phyloP scores from a whole-genome alignment of 2,329 filamentous ascomycete species.

The Aspergillus thermomutatus region DNA sequence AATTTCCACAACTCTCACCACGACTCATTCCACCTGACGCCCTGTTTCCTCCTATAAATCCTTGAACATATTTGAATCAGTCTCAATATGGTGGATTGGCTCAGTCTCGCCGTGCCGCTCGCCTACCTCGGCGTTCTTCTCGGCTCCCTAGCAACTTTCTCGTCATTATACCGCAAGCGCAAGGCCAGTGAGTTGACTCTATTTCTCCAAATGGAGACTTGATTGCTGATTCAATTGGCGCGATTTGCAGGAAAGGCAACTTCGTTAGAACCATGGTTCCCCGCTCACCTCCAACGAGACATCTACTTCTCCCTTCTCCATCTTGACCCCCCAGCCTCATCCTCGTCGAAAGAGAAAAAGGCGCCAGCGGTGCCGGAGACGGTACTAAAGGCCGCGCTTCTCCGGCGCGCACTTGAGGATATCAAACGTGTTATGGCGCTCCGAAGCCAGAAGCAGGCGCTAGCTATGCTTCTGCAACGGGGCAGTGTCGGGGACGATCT shows the following conservation, averaged over 20 bases:
- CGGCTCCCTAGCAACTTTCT: slow-evolving; percentile 88
- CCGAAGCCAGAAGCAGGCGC: slow-evolving; percentile 81
- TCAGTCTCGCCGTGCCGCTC: slow-evolving; percentile 79
- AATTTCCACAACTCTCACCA: neutral
- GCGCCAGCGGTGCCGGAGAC: slow-evolving; percentile 71
- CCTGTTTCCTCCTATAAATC: neutral
- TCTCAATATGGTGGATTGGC: slow-evolving; percentile 64
- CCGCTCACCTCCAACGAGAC: slow-evolving; percentile 83
- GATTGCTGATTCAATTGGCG: slow-evolving; percentile 17
- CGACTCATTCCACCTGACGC: neutral
- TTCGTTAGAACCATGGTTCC: slow-evolving; percentile 92
- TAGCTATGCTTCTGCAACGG: slow-evolving; percentile 76
- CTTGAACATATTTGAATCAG: slow-evolving; percentile 11
- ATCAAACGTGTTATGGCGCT: slow-evolving; percentile 89
- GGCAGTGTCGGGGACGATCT: slow-evolving; percentile 95
- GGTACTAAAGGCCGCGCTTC: slow-evolving; percentile 79
- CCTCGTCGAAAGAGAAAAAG: slow-evolving; percentile 60
- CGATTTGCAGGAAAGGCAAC: slow-evolving; percentile 65
- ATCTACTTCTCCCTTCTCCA: slow-evolving; percentile 92
- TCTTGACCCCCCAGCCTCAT: slow-evolving; percentile 54
- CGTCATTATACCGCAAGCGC: slow-evolving; percentile 85
- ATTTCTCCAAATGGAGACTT: neutral
- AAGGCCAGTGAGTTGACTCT: slow-evolving; percentile 65
- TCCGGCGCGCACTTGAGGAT: slow-evolving; percentile 87
- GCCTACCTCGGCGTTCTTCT: slow-evolving; percentile 85